Evolutionary conservation across 441 rosid species (phyloP).

Genomic region (Eutrema salsugineum): DNA sequence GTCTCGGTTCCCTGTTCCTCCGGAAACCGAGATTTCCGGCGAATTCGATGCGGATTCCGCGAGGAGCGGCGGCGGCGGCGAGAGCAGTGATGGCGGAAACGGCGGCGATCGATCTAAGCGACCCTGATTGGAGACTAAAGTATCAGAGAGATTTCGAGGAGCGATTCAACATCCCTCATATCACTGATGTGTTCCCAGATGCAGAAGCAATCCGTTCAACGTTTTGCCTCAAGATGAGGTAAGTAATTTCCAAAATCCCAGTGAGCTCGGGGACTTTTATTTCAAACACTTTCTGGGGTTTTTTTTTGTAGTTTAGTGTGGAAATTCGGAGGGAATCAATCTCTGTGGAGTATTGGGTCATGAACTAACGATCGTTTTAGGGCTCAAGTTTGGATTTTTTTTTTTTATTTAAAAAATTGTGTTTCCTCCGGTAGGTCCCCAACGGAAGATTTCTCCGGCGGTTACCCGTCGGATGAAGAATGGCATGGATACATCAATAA

Average conservation of each 20-base stretch:
- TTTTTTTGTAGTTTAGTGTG: too few relatives aligned
- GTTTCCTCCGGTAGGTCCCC: slow-evolving; percentile 52
- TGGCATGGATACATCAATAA: slow-evolving; percentile 97
- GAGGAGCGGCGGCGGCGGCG: slow-evolving; percentile 15
- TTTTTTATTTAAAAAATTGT: background rate
- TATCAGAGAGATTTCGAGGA: slow-evolving; percentile 62
- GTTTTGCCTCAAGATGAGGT: slow-evolving; percentile 30
- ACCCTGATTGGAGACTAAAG: slow-evolving; percentile 74
- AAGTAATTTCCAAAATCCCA: background rate
- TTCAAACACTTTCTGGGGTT: background rate
- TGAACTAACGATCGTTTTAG: background rate
- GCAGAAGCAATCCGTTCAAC: slow-evolving; percentile 67
- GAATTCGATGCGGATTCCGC: slow-evolving; percentile 1
- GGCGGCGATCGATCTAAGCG: slow-evolving; percentile 46
- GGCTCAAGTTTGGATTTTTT: background rate
- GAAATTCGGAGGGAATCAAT: background rate
- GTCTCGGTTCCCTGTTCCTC: slow-evolving; percentile 1
- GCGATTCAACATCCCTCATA: slow-evolving; percentile 74
- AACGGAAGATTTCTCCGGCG: slow-evolving; percentile 56
- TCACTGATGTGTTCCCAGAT: slow-evolving; percentile 70
- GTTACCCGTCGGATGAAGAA: slow-evolving; percentile 87
- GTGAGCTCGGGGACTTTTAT: background rate
- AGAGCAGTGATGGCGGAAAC: slow-evolving; percentile 10
- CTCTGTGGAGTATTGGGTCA: background rate
- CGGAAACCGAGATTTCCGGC: background rate